phyloP scores from a whole-genome alignment of 129 eudicot species.

The Arctium lappa region DNA sequence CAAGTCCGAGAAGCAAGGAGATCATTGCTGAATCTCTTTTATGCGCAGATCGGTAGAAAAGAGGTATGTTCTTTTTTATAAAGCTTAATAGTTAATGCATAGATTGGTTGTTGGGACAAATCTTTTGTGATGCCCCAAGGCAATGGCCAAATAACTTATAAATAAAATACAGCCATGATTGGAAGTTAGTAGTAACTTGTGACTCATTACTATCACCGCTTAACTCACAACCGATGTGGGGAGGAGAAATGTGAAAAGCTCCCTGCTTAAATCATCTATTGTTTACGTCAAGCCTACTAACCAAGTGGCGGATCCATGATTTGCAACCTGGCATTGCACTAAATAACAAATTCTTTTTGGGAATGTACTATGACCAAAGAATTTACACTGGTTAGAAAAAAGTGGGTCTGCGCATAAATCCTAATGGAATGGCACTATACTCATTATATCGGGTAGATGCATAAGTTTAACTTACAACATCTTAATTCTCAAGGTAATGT shows the following conservation, averaged over 20 bases:
- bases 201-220: too few relatives aligned
- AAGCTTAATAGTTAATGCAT: neutral
- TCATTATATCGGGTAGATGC: too few relatives aligned
- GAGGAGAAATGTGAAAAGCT: too few relatives aligned
- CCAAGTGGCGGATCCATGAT: too few relatives aligned
- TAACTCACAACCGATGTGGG: too few relatives aligned
- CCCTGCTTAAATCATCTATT: too few relatives aligned
- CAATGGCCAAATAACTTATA: neutral
- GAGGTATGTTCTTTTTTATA: conserved; percentile 48
- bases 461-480: too few relatives aligned
- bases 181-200: neutral
- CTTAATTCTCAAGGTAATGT: too few relatives aligned
- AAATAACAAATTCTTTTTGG: neutral
- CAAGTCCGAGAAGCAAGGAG: conserved; percentile 94
- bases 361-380: neutral
- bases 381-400: neutral
- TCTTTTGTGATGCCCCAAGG: too few relatives aligned
- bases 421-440: too few relatives aligned
- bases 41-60: conserved; percentile 81
- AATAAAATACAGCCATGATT: neutral
- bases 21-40: conserved; percentile 73
- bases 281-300: too few relatives aligned
- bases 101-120: neutral
- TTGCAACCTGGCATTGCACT: too few relatives aligned
- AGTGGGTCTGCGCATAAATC: neutral